Evolutionary conservation across 2,329 filamentous ascomycete species (phyloP).

Genomic region (Ascochyta rabiei): DNA sequence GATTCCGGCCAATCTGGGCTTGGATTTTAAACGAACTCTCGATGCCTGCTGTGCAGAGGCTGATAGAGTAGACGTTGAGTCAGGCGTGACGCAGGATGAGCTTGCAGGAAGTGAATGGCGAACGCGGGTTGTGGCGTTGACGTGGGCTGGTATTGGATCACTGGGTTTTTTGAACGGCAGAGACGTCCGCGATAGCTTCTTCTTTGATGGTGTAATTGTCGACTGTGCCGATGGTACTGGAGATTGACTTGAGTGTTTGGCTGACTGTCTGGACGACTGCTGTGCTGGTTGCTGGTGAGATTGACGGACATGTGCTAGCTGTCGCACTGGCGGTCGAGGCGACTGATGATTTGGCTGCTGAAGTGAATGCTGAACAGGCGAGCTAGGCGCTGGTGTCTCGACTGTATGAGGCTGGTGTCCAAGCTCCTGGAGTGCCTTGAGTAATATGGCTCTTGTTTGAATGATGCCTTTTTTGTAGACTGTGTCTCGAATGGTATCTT

Average conservation of each 20-base stretch:
- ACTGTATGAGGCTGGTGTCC: conserved; percentile 4
- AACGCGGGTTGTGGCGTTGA: conserved; percentile 1
- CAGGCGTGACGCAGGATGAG: neutral
- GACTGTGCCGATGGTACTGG: conserved; percentile 5
- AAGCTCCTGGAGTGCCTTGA: conserved; percentile 31
- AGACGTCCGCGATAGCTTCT: conserved; percentile 5
- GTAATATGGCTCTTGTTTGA: conserved; percentile 20
- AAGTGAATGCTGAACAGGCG: neutral
- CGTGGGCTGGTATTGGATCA: neutral
- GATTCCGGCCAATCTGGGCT: neutral
- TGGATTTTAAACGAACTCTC: neutral
- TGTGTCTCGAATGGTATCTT: conserved; percentile 37
- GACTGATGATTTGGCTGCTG: neutral
- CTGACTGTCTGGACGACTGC: neutral
- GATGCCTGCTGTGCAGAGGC: neutral
- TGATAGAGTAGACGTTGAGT: neutral
- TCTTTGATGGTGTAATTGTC: neutral
- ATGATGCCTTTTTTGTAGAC: conserved; percentile 36
- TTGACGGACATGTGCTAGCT: neutral
- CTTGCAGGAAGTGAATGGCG: conserved; percentile 28
- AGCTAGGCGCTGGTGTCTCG: neutral
- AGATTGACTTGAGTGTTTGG: neutral
- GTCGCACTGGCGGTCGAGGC: neutral
- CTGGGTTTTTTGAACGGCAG: conserved; percentile 3
- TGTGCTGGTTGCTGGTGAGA: neutral